Evolutionary conservation across 192 early-diverging fungal species (phyloP), one percentile per base, ranked within the genome.

Genomic region (Mortierella antarctica): DNA sequence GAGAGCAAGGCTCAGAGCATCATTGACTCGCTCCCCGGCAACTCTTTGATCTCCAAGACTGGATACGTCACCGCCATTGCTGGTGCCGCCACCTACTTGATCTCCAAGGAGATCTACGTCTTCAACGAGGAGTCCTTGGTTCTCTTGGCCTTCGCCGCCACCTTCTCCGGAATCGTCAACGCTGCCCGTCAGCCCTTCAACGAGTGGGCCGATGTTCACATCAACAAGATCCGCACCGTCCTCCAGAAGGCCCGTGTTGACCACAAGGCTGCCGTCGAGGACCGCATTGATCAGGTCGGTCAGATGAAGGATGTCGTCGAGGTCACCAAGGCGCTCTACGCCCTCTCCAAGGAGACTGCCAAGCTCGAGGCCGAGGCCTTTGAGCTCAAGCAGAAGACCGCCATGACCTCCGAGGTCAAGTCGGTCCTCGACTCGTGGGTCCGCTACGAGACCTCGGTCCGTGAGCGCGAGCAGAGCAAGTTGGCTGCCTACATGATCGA

Each of bases 71-170:
- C 96, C 55, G 83, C 93, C 21, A 88, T 89, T 61, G 89, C 95
- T 52, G 95, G 95, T 66, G 82, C 95, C 67, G 92, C 96, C 15
- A 93, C 96, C 48, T 95, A 91, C 84, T 83, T 94, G 48, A 92
- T 99, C 77, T 95, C 96, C 65, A 97, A 99, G 93, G 97, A 99
- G 87, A 95, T 99, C 84, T 99, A 97, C 87, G 90, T 98, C 60
- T 82, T 98, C 68, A 97, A 98, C 84, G 95, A 94, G 83, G 96
- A 99, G 83, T 90, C 95, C 52, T 87, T 98, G 56, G 92, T 97
- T 61, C 81, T 96, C 59, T 74, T 93, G 46, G 88, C 93, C 47
- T 93, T 96, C 77, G 91, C 91, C 67, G 93, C 92, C 82, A 91
- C 97, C 46, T 89, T 93, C 47, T 87, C 89, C 50, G 84, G 95